phyloP scores from a whole-genome alignment of 768 basidiomycete species.

The Tulasnella sp. region DNA sequence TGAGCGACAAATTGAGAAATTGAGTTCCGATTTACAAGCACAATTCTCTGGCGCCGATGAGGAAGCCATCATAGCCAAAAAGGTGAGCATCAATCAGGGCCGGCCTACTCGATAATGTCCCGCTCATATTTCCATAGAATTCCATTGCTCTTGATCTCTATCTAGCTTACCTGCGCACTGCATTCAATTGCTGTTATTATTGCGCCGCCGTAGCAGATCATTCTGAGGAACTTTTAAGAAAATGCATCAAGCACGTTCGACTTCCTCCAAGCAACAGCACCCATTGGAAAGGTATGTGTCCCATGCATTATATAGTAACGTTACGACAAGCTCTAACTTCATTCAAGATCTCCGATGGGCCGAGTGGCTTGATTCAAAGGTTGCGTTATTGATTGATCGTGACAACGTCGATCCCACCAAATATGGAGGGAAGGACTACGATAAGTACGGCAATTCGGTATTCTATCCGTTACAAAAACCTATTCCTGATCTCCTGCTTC shows the following conservation, averaged over 20 bases:
- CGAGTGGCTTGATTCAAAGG: constrained; percentile 76
- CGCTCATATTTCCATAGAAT: constrained; percentile 34
- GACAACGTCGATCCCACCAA: constrained; percentile 72
- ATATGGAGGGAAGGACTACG: constrained; percentile 79
- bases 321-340: constrained; percentile 13
- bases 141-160: constrained; percentile 81
- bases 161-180: constrained; percentile 82
- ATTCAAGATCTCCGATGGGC: constrained; percentile 72
- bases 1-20: constrained; percentile 65
- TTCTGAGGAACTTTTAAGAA: constrained; percentile 87
- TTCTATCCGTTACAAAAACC: constrained; percentile 4
- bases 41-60: constrained; percentile 50
- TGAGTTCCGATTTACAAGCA: constrained; percentile 55
- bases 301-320: too few species aligned
- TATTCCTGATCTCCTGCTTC: constrained; percentile 5
- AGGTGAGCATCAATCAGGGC: constrained; percentile 35
- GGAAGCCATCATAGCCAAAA: constrained; percentile 52
- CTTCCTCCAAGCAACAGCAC: constrained; percentile 36
- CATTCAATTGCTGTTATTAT: constrained; percentile 94
- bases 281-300: constrained; percentile 3
- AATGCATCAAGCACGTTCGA: constrained; percentile 86
- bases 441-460: constrained; percentile 51
- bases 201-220: constrained; percentile 88
- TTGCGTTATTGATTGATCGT: constrained; percentile 65
- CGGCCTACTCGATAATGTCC: not conserved